Evolutionary conservation across 768 basidiomycete genomes (phyloP).

Genomic region (Gelatoporia subvermispora): DNA sequence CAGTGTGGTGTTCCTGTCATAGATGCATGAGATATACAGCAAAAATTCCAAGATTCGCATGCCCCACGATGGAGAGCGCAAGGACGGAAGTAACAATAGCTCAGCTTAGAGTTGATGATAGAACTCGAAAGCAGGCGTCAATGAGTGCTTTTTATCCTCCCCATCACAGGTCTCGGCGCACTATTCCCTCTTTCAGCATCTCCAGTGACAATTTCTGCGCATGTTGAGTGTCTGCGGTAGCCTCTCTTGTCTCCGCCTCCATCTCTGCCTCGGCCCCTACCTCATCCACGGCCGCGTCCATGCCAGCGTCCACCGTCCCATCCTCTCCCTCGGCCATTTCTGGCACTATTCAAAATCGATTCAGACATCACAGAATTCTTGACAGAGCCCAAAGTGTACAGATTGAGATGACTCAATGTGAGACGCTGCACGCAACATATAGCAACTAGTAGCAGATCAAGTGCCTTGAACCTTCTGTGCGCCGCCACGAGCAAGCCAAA

Average conservation of each 20-base stretch:
- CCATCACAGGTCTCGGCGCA: neutral
- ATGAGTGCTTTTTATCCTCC: conserved; percentile 12
- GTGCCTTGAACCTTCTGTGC: no score
- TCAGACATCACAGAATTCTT: no score
- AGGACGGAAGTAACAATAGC: conserved; percentile 7
- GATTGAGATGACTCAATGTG: no score
- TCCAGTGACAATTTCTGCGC: no score
- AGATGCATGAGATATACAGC: no score
- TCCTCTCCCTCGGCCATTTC: conserved; percentile 1
- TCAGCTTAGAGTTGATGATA: neutral
- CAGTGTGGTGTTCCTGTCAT: no score
- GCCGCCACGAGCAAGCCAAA: no score
- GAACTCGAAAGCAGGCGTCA: neutral
- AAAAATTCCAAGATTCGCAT: no score
- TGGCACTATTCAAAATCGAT: neutral
- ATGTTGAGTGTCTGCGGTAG: no score
- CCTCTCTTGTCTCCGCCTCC: neutral
- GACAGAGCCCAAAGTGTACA: no score
- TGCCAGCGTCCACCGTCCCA: conserved; percentile 3
- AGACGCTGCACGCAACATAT: no score
- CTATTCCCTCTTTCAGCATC: neutral
- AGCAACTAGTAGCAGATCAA: no score
- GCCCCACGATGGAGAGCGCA: conserved; percentile 16
- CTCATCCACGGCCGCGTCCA: conserved; percentile 2
- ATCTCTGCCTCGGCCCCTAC: neutral